Evolutionary conservation across 2,329 filamentous ascomycete species (phyloP), one percentile per base, ranked within the genome.

Genomic region (Botryosphaeria dothidea): DNA sequence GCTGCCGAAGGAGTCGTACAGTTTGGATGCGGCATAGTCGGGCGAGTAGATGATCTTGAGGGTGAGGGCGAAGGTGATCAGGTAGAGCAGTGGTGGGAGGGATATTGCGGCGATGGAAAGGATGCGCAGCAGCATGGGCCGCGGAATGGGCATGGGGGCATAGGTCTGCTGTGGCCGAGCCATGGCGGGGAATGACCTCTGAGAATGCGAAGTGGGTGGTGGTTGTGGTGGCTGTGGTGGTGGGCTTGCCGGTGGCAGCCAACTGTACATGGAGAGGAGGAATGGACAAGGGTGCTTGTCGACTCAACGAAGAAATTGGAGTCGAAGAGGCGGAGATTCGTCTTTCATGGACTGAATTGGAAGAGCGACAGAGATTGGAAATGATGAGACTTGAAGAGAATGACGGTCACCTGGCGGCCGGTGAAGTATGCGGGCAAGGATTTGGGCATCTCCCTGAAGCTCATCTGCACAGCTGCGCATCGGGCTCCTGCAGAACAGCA

Each of bases 61-160:
- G 27, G 43, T 27, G 8, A 61, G 57, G 31, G 41, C 41, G 45
- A 61, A 61, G 43, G 57, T n/a, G 29, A 61, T n/a, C 13, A 61
- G 57, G 27, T 48, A 61, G 27, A 61, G 27, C 9, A 49, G 41
- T n/a, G 57, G 57, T 8, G 57, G 43, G 7, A 61, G 43, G 9
- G 45, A 21, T 25, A 61, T 27, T 43, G 43, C 45, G 19, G 43
- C 27, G 11, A 34, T 36, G 43, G 57, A 61, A 8, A 61, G 57
- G 9, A 61, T 23, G n/a, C 57, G 57, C 15, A 61, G 25, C 11
- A 48, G 38, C 29, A 61, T 11, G n/a, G 41, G 57, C 19, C 57
- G 57, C n/a, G 43, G 43, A 11, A 48, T 23, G 3, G 57, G 57
- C 25, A 49, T 34, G 6, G 57, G 43, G 11, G 43, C 19, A 19